Evolutionary conservation across 1,284 basidiomycete genomes (phyloP).

Genomic region (Ganoderma sinense): DNA sequence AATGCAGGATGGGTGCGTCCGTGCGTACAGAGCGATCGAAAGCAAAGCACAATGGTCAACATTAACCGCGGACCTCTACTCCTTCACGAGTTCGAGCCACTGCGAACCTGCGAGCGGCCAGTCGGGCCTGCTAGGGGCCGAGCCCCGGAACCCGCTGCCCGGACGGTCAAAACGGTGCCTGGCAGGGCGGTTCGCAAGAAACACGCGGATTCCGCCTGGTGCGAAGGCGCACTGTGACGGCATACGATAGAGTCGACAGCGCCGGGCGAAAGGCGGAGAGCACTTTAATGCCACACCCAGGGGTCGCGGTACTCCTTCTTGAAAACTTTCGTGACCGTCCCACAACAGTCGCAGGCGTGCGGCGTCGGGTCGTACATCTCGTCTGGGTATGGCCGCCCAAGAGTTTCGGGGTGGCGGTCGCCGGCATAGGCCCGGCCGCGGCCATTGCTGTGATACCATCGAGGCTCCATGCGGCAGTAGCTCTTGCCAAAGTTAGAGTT

Average conservation of each 20-base stretch:
- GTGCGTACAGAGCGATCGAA: slow-evolving; percentile 18
- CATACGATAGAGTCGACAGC: not conserved
- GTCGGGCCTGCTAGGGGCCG: not conserved
- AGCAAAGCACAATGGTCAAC: slow-evolving; percentile 10
- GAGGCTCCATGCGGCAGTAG: slow-evolving; percentile 43
- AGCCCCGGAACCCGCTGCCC: not conserved
- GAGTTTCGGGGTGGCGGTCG: slow-evolving; percentile 42
- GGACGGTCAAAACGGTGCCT: not conserved
- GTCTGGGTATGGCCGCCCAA: slow-evolving; percentile 29
- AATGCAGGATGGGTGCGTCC: slow-evolving; percentile 7
- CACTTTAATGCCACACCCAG: slow-evolving; percentile 27
- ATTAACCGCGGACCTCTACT: not conserved
- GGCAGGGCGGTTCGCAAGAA: not conserved
- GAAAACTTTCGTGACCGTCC: slow-evolving; percentile 39
- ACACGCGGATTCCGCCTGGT: not conserved
- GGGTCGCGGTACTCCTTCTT: slow-evolving; percentile 36
- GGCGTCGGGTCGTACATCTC: slow-evolving; percentile 40
- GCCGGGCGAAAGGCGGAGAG: not conserved
- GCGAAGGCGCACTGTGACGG: not conserved
- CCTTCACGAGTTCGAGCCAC: not conserved
- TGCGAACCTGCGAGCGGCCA: not conserved
- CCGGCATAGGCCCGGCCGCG: slow-evolving; percentile 42
- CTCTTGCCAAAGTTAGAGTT: slow-evolving; percentile 45
- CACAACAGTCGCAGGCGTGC: slow-evolving; percentile 45
- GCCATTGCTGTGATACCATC: slow-evolving; percentile 43